These are phyloP conservation scores for Amphichorda felina DNA, from an alignment of 2,329 filamentous ascomycete species.

Conservation along the genomic window DNA sequence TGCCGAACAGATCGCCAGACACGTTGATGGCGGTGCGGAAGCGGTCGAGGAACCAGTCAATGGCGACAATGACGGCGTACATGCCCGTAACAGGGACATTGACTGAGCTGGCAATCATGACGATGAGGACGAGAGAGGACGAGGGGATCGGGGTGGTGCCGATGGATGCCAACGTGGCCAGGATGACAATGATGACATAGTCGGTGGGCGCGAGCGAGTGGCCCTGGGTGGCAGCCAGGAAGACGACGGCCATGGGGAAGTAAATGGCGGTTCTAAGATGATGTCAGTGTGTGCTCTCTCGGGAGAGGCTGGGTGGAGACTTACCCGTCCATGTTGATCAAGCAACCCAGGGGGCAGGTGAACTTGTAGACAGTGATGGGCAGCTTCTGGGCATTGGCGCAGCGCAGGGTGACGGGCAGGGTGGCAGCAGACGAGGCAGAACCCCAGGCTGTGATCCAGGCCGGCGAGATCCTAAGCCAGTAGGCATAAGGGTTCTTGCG, in stretches of 20 bases:
- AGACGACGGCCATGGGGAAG: conserved; percentile 39
- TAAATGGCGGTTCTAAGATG: conserved; percentile 35
- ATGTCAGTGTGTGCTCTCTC: conserved; percentile 5
- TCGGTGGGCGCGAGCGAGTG: conserved; percentile 26
- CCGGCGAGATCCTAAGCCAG: conserved; percentile 34
- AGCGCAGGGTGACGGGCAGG: conserved; percentile 33
- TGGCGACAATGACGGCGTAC: conserved; percentile 40
- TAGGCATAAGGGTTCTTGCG: conserved; percentile 32
- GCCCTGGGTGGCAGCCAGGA: conserved; percentile 37
- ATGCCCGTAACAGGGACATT: conserved; percentile 32
- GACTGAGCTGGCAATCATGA: conserved; percentile 36
- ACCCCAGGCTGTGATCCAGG: conserved; percentile 43
- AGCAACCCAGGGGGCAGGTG: conserved; percentile 30
- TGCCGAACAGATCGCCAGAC: conserved; percentile 31
- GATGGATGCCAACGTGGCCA: conserved; percentile 38
- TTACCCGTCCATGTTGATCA: conserved; percentile 38
- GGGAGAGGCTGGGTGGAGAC: conserved; percentile 1
- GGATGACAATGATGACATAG: conserved; percentile 35
- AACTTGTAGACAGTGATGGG: conserved; percentile 33
- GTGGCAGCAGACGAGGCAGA: conserved; percentile 40
- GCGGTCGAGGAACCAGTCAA: conserved; percentile 44
- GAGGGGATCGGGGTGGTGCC: conserved; percentile 41
- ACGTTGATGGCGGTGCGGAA: conserved; percentile 41
- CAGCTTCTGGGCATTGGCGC: conserved; percentile 23
- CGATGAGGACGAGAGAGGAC: conserved; percentile 35